Percentiles rank a stretch among this genome's conserved stretches.
phyloP scores from a whole-genome alignment of 108 stramenopile genomes.

The Skeletonema tropicum region DNA sequence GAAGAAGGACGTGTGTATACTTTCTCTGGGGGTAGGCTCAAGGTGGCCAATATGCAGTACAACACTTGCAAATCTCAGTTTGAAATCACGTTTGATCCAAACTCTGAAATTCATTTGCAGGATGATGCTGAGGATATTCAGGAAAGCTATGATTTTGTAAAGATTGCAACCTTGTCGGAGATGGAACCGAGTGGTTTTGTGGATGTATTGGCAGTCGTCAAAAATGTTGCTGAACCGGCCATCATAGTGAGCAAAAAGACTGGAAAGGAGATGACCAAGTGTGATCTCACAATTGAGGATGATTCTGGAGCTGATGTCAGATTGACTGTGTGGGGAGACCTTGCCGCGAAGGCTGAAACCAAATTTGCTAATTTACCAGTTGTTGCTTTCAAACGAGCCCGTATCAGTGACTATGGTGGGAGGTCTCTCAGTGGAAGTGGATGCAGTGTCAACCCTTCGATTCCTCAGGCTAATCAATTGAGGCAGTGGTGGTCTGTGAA shows the following conservation, averaged over 20 bases:
- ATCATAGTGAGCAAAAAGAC: constrained; percentile 80
- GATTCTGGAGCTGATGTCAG: constrained; percentile 88
- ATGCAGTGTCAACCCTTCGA: constrained; percentile 52
- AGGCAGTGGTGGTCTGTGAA: constrained; percentile 72
- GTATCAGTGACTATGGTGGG: constrained; percentile 91
- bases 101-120: constrained; percentile 81
- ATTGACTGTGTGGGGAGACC: constrained; percentile 90
- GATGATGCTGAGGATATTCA: constrained; percentile 71
- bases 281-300: constrained; percentile 89
- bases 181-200: constrained; percentile 62
- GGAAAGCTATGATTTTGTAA: constrained; percentile 67
- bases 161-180: constrained; percentile 77
- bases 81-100: constrained; percentile 95
- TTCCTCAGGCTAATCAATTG: constrained; percentile 65
- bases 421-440: constrained; percentile 62
- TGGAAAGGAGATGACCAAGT: constrained; percentile 87
- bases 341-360: constrained; percentile 54
- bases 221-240: constrained; percentile 64
- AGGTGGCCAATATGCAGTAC: constrained; percentile 95
- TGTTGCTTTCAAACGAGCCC: constrained; percentile 86
- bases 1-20: constrained; percentile 92
- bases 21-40: constrained; percentile 89
- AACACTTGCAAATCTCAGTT: constrained; percentile 89
- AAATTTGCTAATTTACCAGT: constrained; percentile 68
- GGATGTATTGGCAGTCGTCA: constrained; percentile 91